Evolutionary conservation across 2,329 filamentous ascomycete species (phyloP).

Genomic region (Diplodia mutila): DNA sequence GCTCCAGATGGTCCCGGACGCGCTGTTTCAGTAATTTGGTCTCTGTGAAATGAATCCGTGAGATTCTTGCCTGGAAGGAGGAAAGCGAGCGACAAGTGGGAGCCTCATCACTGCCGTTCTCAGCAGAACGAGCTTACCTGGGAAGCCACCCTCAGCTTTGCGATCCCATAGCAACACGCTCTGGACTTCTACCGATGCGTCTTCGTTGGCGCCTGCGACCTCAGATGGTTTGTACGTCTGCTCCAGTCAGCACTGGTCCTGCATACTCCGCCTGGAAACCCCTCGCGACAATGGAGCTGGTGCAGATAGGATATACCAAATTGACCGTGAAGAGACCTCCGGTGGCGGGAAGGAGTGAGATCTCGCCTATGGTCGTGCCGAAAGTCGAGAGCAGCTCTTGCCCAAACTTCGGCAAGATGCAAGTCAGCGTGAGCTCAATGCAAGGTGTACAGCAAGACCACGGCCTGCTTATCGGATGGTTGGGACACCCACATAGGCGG

Average conservation of each 20-base stretch:
- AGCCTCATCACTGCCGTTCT: too few species aligned
- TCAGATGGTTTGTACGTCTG: conserved; percentile 21
- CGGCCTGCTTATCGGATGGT: background rate
- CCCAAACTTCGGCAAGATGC: conserved; percentile 68
- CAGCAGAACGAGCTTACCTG: conserved; percentile 52
- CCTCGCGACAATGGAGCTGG: background rate
- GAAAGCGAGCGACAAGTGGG: background rate
- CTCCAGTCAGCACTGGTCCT: background rate
- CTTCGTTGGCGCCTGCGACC: conserved; percentile 8
- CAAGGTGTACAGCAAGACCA: background rate
- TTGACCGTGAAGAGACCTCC: conserved; percentile 82
- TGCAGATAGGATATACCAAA: conserved; percentile 48
- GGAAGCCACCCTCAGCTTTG: conserved; percentile 84
- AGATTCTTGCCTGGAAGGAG: background rate
- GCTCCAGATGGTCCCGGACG: conserved; percentile 81
- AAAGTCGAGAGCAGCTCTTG: conserved; percentile 97
- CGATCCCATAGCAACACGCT: conserved; percentile 81
- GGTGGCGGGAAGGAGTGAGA: conserved; percentile 81
- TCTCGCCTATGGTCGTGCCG: conserved; percentile 78
- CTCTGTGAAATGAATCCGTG: conserved; percentile 52
- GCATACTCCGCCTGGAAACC: background rate
- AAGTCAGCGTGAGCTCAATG: background rate
- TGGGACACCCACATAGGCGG: conserved; percentile 68
- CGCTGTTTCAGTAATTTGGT: conserved; percentile 87
- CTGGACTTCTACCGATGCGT: conserved; percentile 37